Evolutionary conservation across 306 rosid genomes (phyloP).

Genomic region (Herpetospermum pedunculosum): DNA sequence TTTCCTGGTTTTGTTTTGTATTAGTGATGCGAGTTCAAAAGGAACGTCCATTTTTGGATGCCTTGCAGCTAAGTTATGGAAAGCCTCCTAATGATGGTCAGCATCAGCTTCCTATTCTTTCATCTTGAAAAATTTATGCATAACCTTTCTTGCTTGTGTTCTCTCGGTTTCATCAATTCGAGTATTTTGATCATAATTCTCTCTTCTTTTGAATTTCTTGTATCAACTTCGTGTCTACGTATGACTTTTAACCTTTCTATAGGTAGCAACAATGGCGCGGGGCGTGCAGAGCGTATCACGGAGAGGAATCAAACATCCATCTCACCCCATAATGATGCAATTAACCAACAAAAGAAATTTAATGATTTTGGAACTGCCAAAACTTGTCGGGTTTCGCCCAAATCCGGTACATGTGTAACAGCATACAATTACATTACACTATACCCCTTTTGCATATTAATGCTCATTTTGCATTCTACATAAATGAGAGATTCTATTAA

Average conservation of each 20-base stretch:
- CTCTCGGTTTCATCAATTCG: neutral
- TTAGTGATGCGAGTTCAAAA: slow-evolving; percentile 61
- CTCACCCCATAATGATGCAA: slow-evolving; percentile 20
- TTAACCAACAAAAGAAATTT: slow-evolving; percentile 28
- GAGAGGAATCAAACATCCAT: slow-evolving; percentile 35
- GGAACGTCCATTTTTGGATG: slow-evolving; percentile 40
- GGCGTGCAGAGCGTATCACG: slow-evolving; percentile 2
- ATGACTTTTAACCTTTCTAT: neutral
- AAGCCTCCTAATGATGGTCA: slow-evolving; percentile 42
- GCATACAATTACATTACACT: neutral
- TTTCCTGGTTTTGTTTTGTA: slow-evolving; percentile 11
- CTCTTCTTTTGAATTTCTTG: neutral
- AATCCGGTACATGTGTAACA: slow-evolving; percentile 26
- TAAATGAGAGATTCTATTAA: neutral
- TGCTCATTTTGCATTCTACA: neutral
- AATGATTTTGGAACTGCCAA: slow-evolving; percentile 24
- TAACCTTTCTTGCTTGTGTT: neutral
- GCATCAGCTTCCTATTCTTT: slow-evolving; percentile 15
- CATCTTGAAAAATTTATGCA: slow-evolving; percentile 2
- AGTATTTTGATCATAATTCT: neutral
- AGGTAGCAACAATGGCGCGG: slow-evolving; percentile 26
- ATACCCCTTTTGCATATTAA: neutral
- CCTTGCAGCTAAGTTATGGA: slow-evolving; percentile 49
- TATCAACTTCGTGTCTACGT: neutral
- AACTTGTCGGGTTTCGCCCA: slow-evolving; percentile 27